Percentiles rank a stretch among this genome's conserved stretches.
Evolutionary conservation across 108 stramenopile genomes (phyloP).

Genomic region (Nitzschia putrida): DNA sequence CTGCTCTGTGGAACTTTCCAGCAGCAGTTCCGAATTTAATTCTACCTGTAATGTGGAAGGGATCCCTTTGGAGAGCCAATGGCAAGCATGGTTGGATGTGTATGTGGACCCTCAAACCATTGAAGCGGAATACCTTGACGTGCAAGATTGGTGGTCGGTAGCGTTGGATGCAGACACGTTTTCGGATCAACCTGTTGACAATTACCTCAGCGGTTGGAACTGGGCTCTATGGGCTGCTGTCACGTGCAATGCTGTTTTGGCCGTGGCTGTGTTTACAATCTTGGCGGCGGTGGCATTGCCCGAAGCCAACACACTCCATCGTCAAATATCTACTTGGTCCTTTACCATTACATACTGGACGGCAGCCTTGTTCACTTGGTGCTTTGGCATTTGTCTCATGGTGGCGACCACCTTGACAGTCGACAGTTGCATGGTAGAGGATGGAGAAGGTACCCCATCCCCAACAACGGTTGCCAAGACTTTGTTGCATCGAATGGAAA

Average conservation of each 20-base stretch:
- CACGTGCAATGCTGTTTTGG: not conserved
- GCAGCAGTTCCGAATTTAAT: not conserved
- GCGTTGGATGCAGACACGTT: constrained; percentile 1
- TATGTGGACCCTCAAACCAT: not conserved
- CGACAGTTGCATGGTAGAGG: not conserved
- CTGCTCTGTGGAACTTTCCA: not conserved
- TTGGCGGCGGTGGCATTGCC: constrained; percentile 11
- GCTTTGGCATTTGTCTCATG: constrained; percentile 6
- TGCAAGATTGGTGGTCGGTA: constrained; percentile 3
- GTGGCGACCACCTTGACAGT: constrained; percentile 6
- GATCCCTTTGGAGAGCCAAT: constrained; percentile 10
- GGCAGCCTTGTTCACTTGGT: constrained; percentile 4
- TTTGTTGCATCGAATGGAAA: constrained; percentile 1
- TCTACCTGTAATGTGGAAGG: not conserved
- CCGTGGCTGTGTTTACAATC: constrained; percentile 2
- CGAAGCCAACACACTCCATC: constrained; percentile 3
- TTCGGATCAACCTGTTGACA: constrained; percentile 2
- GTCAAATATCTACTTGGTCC: constrained; percentile 1
- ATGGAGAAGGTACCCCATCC: not conserved
- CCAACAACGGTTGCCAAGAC: constrained; percentile 4
- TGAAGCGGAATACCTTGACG: not conserved
- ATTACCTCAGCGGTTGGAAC: constrained; percentile 3
- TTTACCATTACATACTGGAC: constrained; percentile 8
- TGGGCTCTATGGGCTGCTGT: constrained; percentile 18
- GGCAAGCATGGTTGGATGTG: constrained; percentile 11